Conservation (phyloP, 805 yeast species). For the Candida coleopterorum region DNA sequence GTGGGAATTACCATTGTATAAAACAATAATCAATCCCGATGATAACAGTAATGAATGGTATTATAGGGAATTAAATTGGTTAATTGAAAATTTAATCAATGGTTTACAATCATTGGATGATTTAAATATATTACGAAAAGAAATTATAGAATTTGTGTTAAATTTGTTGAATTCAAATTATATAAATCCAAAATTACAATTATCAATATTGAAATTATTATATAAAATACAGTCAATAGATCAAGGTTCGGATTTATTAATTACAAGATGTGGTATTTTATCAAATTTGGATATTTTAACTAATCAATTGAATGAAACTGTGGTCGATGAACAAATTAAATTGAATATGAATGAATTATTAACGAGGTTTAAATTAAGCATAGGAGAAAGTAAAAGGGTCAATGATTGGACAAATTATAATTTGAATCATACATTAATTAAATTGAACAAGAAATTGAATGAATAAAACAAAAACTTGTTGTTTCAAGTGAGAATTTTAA, state of each 20-base stretch:
- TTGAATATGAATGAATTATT: constrained; percentile 45
- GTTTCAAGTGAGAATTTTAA: background rate
- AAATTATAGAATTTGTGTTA: constrained; percentile 64
- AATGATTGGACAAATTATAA: constrained; percentile 60
- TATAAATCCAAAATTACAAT: constrained; percentile 33
- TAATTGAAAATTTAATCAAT: constrained; percentile 43
- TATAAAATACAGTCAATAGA: constrained; percentile 48
- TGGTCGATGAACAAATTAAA: constrained; percentile 23
- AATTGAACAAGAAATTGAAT: no score
- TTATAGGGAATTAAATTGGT: constrained; percentile 63
- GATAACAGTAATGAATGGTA: constrained; percentile 42
- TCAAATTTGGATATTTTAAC: constrained; percentile 24
- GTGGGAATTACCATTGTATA: constrained; percentile 44
- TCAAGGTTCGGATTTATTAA: constrained; percentile 52
- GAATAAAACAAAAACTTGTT: no score
- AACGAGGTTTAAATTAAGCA: constrained; percentile 38
- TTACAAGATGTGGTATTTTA: constrained; percentile 50
- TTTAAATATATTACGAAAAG: constrained; percentile 48
- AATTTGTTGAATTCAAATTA: constrained; percentile 52
- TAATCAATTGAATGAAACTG: constrained; percentile 12
- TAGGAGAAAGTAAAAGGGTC: constrained; percentile 47
- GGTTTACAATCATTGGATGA: constrained; percentile 50
- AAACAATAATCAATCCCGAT: constrained; percentile 24
- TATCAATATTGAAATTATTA: constrained; percentile 38
- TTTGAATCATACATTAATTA: constrained; percentile 11